Conservation (phyloP, 495 filamentous ascomycete genomes). For the Physcia stellaris region DNA sequence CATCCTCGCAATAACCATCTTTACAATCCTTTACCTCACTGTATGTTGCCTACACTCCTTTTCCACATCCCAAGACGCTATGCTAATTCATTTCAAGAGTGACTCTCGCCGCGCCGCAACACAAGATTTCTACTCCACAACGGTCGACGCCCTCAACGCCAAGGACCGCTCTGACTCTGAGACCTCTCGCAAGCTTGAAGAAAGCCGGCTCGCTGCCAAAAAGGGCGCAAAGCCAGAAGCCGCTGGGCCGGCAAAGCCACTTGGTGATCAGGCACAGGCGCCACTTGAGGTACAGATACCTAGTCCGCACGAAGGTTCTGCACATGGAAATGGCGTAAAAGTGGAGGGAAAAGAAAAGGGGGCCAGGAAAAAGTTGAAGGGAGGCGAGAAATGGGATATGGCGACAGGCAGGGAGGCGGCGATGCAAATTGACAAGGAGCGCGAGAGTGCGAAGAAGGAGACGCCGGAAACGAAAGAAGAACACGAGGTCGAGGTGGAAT, state of each 20-base stretch:
- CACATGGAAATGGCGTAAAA: constrained; percentile 6
- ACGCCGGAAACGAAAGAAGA: constrained; percentile 43
- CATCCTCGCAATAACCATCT: constrained; percentile 39
- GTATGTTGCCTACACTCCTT: constrained; percentile 18
- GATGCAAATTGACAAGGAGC: constrained; percentile 8
- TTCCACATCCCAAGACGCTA: too few species aligned
- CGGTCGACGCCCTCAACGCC: constrained; percentile 33
- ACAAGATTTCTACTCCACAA: constrained; percentile 36
- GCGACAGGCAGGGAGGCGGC: constrained; percentile 26
- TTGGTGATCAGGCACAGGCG: constrained; percentile 11
- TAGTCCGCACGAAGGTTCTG: constrained; percentile 1
- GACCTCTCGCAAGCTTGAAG: too few species aligned
- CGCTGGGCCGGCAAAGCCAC: too few species aligned
- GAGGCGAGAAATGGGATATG: constrained; percentile 19
- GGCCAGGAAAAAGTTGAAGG: constrained; percentile 49
- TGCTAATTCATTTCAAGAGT: too few species aligned
- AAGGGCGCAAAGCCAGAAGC: constrained; percentile 25
- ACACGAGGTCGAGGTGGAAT: constrained; percentile 38
- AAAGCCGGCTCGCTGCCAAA: too few species aligned
- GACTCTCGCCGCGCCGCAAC: constrained; percentile 30
- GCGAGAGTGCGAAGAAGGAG: constrained; percentile 17
- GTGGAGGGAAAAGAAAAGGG: constrained; percentile 43
- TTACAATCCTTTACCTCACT: constrained; percentile 51
- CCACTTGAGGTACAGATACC: constrained; percentile 4
- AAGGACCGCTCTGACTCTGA: constrained; percentile 14